Evolutionary conservation across 768 basidiomycete genomes (phyloP), one percentile per base, ranked within the genome.

Genomic region (Kockovaella imperatae): DNA sequence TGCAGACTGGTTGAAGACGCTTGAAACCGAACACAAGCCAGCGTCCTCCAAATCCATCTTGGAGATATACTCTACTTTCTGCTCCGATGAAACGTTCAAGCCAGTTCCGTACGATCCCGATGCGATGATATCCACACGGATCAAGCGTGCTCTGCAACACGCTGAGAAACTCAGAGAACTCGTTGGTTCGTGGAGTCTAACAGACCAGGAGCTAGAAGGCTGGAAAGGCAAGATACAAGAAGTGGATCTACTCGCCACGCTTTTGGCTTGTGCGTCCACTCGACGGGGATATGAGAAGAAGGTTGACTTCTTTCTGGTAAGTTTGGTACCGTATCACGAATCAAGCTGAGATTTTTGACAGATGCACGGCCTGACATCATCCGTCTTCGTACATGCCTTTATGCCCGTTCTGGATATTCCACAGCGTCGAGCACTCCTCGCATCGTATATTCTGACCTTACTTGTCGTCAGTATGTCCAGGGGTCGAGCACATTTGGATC

Each of bases 281-380:
- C 35, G 60, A 23, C 25, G 26, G 13, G 60, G 60, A 2, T 43
- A 47, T 31, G 50, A 45, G 32, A 39, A 48, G 5, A 54, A 52
- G 34, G 49, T 65, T 6, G 63, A 65, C 44, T 65, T 65, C 49
- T 62, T 65, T 56, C 32, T 65, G 48, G 63, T 62, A 38, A 50
- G 63, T 57, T 21, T 25, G 18, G n/a, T 30, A 15, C 4, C 18
- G 11, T 5, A 15, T 38, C 23, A 17, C 11, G 15, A 10, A 42
- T 23, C 18, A 38, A 10, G 8, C 10, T 14, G 21, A 11, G 21
- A 14, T 46, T 32, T 41, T 26, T 38, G 24, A 32, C 47, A 65
- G 63, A 62, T 62, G 60, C 63, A 65, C 49, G 47, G 49, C 21
- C 45, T 62, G 14, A 65, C 63, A 5, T 57, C 57, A 4, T 65